Evolutionary conservation across 306 rosid genomes (phyloP), one percentile per base, ranked within the genome.

Genomic region (Arachis stenosperma): DNA sequence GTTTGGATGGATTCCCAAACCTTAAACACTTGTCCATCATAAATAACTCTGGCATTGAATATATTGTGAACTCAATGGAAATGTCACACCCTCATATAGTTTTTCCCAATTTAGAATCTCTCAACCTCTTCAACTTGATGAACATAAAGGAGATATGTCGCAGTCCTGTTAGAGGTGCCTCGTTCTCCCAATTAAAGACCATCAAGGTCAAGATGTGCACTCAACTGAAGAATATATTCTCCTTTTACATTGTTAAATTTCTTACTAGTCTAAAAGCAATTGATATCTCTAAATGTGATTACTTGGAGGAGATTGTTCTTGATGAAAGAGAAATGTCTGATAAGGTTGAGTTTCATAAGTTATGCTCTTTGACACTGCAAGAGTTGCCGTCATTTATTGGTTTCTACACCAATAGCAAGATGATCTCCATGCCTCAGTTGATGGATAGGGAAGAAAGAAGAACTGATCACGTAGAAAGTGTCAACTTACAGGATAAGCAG

Each of bases 161-260:
- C 9, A 65, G 64, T 53, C 47, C 55, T 6, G 22, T 64, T 36
- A 42, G 37, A 14, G 51, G 3, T 0, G 17, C 14, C 14, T 75
- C 84, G 44, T 79, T 80, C n/a, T 10, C 42, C 13, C 80, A 75
- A 39, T 69, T 87, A 57, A 84, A 71, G 60, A 65, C 27, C 30
- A 65, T 87, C 43, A 67, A 46, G 9, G 70, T 87, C 27, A 2
- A 9, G 10, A 5, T 1, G 22, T 72, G 83, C 76, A 4, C 36
- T 2, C 47, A 22, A n/a, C 37, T 84, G 63, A 69, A 70, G 47
- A 73, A 59, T 39, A 61, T 84, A 27, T 83, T 83, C 77, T 73
- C 84, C 36, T 7, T 22, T 58, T 52, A 8, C 60, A 52, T 60
- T 54, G 69, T 55, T 29, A 30, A 43, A 15, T 42, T 77, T 53